Evolutionary conservation across 148 eudicot genomes (phyloP).

Genomic region (Bassia scoparia): DNA sequence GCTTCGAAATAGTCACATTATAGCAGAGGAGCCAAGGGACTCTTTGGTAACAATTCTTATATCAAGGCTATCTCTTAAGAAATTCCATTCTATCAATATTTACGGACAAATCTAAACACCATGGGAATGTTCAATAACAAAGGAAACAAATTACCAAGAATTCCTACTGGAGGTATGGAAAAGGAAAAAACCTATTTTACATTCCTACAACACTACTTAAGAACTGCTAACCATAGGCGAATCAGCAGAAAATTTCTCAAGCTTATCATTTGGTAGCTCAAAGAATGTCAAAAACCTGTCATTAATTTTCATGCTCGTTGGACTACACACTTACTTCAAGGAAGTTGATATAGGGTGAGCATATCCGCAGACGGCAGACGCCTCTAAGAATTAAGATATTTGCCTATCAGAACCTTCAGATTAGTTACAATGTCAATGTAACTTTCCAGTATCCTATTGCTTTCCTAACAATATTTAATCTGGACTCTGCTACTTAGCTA

Average conservation of each 20-base stretch:
- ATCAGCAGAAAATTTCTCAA: neutral
- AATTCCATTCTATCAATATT: too few species aligned
- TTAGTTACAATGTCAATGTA: conserved; percentile 14
- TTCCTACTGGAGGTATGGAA: neutral
- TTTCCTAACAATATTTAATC: conserved; percentile 18
- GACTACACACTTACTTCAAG: neutral
- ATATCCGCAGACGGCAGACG: neutral
- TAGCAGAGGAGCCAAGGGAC: too few species aligned
- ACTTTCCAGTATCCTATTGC: conserved; percentile 1
- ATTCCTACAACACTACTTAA: too few species aligned
- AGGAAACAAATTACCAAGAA: too few species aligned
- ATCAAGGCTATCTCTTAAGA: too few species aligned
- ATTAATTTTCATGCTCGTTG: too few species aligned
- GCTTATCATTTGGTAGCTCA: neutral
- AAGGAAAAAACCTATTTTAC: neutral
- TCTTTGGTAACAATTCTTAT: too few species aligned
- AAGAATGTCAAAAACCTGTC: too few species aligned
- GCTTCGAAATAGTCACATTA: neutral
- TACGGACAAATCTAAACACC: too few species aligned
- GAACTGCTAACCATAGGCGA: conserved; percentile 4
- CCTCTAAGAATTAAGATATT: neutral
- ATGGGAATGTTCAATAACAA: too few species aligned
- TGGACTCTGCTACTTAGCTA: neutral
- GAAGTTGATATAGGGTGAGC: neutral
- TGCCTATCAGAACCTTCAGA: neutral